Percentiles rank a stretch among this genome's conserved stretches.
These are phyloP conservation scores for Leccinum pachyderme DNA, from an alignment of 1,284 basidiomycete species.

Conservation along the genomic window DNA sequence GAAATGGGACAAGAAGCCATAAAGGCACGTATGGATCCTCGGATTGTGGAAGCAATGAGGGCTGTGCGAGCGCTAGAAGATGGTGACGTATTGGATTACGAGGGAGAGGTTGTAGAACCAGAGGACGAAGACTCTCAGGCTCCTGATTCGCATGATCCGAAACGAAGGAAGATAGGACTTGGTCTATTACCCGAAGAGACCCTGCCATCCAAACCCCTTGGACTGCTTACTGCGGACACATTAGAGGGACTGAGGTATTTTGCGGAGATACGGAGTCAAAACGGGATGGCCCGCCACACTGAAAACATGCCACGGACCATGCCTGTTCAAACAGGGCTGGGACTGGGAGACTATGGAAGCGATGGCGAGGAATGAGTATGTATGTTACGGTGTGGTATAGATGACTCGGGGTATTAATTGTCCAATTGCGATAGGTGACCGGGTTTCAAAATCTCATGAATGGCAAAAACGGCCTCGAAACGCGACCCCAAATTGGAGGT, in stretches of 20 bases:
- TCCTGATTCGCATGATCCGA: conserved; percentile 39
- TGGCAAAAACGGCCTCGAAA: neutral
- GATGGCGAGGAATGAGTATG: conserved; percentile 60
- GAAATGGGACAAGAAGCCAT: conserved; percentile 85
- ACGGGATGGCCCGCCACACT: conserved; percentile 30
- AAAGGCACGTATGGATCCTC: conserved; percentile 76
- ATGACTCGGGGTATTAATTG: conserved; percentile 8
- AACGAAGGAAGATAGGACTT: conserved; percentile 39
- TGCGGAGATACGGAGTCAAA: conserved; percentile 70
- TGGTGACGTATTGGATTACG: conserved; percentile 56
- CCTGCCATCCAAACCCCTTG: conserved; percentile 36
- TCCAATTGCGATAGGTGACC: conserved; percentile 2
- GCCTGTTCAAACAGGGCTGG: conserved; percentile 44
- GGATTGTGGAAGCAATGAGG: conserved; percentile 84
- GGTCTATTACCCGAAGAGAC: conserved; percentile 1
- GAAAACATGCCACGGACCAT: conserved; percentile 21
- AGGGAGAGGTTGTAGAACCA: conserved; percentile 36
- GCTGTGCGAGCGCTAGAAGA: conserved; percentile 83
- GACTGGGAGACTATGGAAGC: conserved; percentile 72
- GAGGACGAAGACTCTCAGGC: conserved; percentile 32
- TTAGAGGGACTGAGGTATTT: conserved; percentile 86
- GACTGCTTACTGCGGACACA: conserved; percentile 76
- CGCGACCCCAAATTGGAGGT: conserved; percentile 3
- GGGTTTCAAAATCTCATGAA: neutral
- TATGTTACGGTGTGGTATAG: neutral